Base-by-base conservation (phyloP, 305 asterid genomes). In the Fraxinus angustifolia region DNA sequence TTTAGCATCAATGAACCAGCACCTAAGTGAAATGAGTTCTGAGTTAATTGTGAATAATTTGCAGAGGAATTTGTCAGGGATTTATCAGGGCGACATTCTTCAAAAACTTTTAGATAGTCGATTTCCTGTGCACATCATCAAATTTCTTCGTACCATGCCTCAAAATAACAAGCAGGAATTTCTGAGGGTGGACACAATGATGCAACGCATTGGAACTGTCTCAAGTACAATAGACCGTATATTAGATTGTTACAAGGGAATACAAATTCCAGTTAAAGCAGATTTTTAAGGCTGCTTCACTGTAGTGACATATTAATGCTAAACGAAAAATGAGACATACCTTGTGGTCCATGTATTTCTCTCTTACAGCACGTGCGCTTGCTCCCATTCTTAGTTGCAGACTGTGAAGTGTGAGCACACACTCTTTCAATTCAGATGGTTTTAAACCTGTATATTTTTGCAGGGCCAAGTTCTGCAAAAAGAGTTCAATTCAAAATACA, bases 331-430 rank as follows among this genome's bases (percentile, higher is more conserved):
- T 8, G n/a, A 48, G 45, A 50, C 30, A 50, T 91, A 93, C 96
- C 96, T 91, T 89, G 76, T 89, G 90, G 75, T 89, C 91, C 88
- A 81, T 77, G 83, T 91, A 93, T 85, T 91, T 93, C 81, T 88
- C 87, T 71, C 86, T 82, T 76, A 93, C 83, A 50, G 92, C 91
- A 31, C 73, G 78, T 60, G 81, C 78, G 80, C 83, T 83, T 79
- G 74, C 48, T 79, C 84, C 92, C 79, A 78, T 85, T 87, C 74
- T 82, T 77, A 84, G 86, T 35, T 87, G 90, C 84, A 88, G 80
- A 48, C 85, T 82, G 86, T 90, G 94, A 83, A 93, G 91, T 67
- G 86, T 88, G 33, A 89, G 88, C 72, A 89, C 91, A 72, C 96
- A 90, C 56, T 86, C 92, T 87, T 87, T 90, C 80, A 93, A 17